Conservation (phyloP, 805 yeast species). For the Metschnikowia continentalis region DNA sequence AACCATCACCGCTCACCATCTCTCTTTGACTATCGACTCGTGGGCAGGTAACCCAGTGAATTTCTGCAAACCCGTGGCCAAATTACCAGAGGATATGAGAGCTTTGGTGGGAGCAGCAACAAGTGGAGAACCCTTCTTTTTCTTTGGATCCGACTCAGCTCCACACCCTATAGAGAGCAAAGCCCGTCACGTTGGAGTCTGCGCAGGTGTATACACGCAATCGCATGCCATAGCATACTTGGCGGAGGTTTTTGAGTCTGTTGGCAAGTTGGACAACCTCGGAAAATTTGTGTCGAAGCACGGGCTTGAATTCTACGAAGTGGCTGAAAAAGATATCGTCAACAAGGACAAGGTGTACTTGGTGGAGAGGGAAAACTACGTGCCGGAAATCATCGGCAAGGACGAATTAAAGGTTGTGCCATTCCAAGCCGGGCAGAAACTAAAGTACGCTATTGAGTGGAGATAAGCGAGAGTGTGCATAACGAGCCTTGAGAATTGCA, state of each 20-base stretch:
- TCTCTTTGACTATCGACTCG: constrained; percentile 80
- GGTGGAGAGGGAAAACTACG: constrained; percentile 47
- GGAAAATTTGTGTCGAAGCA: constrained; percentile 70
- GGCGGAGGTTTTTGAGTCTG: constrained; percentile 78
- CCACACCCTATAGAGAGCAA: constrained; percentile 88
- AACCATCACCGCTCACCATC: constrained; percentile 93
- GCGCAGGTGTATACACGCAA: constrained; percentile 98
- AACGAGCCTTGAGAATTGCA: not conserved
- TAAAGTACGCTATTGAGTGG: constrained; percentile 79
- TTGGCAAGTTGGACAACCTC: constrained; percentile 59
- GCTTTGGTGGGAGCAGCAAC: constrained; percentile 86
- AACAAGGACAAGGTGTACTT: constrained; percentile 49
- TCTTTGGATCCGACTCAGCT: constrained; percentile 97
- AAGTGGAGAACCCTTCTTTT: constrained; percentile 86
- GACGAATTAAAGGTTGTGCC: constrained; percentile 61
- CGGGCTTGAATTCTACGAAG: constrained; percentile 68
- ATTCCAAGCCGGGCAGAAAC: constrained; percentile 74
- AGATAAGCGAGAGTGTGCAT: constrained; percentile 16
- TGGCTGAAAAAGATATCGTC: constrained; percentile 39
- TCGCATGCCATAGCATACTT: constrained; percentile 74
- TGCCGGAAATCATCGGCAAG: constrained; percentile 57
- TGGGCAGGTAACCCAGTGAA: constrained; percentile 97
- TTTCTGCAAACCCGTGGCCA: constrained; percentile 97
- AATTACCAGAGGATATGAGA: constrained; percentile 76
- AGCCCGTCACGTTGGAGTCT: constrained; percentile 72